Evolutionary conservation across 2,329 filamentous ascomycete genomes (phyloP).

Genomic region (Penicillium sp.): DNA sequence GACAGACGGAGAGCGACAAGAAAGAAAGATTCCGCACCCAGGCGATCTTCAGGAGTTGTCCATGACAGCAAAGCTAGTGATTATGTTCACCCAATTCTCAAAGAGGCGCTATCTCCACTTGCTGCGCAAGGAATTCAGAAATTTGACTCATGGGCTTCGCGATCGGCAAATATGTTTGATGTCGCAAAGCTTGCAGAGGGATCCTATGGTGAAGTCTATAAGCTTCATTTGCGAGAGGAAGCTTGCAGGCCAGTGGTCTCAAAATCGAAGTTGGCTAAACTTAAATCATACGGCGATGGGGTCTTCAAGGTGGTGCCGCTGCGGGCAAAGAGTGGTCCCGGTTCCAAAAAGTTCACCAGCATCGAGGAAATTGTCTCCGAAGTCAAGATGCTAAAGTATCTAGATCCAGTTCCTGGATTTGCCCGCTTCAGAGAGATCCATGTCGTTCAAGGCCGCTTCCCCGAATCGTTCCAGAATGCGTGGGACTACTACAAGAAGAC

Average conservation of each 20-base stretch:
- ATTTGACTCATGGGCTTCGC: constrained; percentile 41
- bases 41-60: constrained; percentile 36
- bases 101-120: constrained; percentile 38
- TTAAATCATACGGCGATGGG: constrained; percentile 42
- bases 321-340: constrained; percentile 40
- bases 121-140: constrained; percentile 40
- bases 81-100: constrained; percentile 40
- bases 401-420: constrained; percentile 62
- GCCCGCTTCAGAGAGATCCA: constrained; percentile 60
- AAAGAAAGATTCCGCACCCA: constrained; percentile 21
- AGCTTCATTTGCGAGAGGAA: constrained; percentile 48
- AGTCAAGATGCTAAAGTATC: constrained; percentile 55
- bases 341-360: constrained; percentile 45
- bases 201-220: constrained; percentile 66
- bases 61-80: constrained; percentile 34
- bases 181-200: constrained; percentile 65
- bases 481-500: constrained; percentile 43
- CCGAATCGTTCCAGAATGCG: constrained; percentile 50
- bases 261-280: constrained; percentile 39
- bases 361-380: constrained; percentile 53
- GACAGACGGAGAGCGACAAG: constrained; percentile 13
- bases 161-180: constrained; percentile 40
- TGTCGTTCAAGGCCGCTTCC: constrained; percentile 58
- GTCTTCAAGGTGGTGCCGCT: constrained; percentile 53
- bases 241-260: constrained; percentile 36